Base-by-base conservation (phyloP, 345 rosid species). In the Bruguiera parviflora region DNA sequence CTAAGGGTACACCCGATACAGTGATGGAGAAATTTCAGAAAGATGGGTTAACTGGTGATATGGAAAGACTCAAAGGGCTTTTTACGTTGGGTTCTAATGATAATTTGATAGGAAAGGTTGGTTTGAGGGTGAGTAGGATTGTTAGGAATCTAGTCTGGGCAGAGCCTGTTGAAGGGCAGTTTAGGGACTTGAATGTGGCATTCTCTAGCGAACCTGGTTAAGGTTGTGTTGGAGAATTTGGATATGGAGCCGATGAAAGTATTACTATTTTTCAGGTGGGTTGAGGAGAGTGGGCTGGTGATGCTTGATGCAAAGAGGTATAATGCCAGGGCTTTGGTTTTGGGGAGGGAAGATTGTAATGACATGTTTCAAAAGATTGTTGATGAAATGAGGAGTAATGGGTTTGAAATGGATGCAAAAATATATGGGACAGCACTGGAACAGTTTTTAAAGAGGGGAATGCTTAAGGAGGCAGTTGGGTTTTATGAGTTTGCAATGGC, bases 291-390 rank as follows among this genome's bases (percentile, higher is more conserved):
- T 81, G 84, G 82, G 52, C 64, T 81, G 46, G 78, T 72, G 72
- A 84, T 80, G 77, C 92, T 80, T 66, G 85, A 88, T 74, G 83
- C 75, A 68, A 43, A 60, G 49, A 91, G 84, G 8, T 91, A 87
- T 70, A 94, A 91, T 85, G 85, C 87, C 27, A 71, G 91, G 7
- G 37, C 93, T 7, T 77, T 81, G 73, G 80, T 90, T 64, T 78
- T 94, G 75, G 96, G 97, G 28, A 87, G 84, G 69, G 90, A 87
- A 71, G 96, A 88, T 53, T 91, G 79, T 63, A 71, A 83, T 3
- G 97, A 91, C 76, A 82, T 92, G 63, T 91, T 95, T 71, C 85
- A 88, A 87, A 89, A 88, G 71, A 73, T 90, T 70, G 59, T 86
- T 11, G 81, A 82, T 67, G 98, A 90, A 73, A 87, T 92, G 91